These are phyloP conservation scores for Globisporangium echinulatum DNA, from an alignment of 352 stramenopile genomes.

Conservation along the genomic window DNA sequence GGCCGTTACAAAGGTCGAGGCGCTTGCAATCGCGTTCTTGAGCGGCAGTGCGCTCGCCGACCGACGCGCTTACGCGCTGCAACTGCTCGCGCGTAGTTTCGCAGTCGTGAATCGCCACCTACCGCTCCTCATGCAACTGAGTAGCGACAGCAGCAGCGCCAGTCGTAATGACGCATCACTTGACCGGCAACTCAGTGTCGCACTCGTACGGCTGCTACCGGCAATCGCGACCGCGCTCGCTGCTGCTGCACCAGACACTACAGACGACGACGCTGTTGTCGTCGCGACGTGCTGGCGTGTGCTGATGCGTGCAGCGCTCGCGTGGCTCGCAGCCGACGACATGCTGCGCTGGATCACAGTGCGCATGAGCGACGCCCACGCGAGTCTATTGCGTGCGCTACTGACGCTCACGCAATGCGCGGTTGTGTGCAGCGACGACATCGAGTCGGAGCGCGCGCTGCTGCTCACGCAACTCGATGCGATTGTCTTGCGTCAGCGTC, in stretches of 20 bases:
- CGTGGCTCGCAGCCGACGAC: conserved; percentile 53
- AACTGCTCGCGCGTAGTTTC: conserved; percentile 22
- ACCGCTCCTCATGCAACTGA: conserved; percentile 8
- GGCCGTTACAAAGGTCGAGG: conserved; percentile 12
- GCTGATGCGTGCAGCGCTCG: conserved; percentile 25
- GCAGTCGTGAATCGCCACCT: conserved; percentile 15
- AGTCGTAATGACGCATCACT: conserved; percentile 12
- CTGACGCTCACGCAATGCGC: conserved; percentile 16
- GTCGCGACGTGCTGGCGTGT: conserved; percentile 25
- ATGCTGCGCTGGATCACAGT: conserved; percentile 72
- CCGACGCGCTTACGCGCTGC: conserved; percentile 1
- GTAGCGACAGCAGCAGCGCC: not conserved
- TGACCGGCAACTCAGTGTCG: conserved; percentile 51
- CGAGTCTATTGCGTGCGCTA: conserved; percentile 26
- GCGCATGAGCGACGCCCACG: conserved; percentile 27
- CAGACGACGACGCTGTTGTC: not conserved
- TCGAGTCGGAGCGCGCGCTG: not conserved
- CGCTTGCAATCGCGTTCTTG: conserved; percentile 21
- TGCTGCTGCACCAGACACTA: not conserved
- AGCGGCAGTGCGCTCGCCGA: not conserved
- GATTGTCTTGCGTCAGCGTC: not conserved
- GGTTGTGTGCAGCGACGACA: not conserved
- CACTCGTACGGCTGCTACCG: conserved; percentile 37
- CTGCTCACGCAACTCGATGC: conserved; percentile 5
- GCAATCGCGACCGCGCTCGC: conserved; percentile 11